Conservation (phyloP, 106 monocot genomes). For the Allium sativum region DNA sequence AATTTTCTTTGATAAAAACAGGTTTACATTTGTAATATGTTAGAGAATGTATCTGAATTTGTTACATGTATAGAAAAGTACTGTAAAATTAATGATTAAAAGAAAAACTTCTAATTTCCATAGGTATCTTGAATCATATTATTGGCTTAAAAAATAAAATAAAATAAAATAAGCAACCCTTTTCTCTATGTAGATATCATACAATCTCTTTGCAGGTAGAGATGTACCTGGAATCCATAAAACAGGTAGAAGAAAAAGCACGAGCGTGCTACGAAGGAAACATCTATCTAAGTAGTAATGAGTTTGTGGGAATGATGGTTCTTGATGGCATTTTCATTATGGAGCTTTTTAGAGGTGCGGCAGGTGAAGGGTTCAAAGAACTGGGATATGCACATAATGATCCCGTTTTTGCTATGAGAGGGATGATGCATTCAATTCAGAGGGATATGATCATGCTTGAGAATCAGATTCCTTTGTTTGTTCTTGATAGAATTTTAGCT, state of each 20-base stretch:
- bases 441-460: conserved; percentile 87
- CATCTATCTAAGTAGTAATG: conserved; percentile 15
- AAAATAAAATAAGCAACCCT: no score
- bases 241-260: conserved; percentile 26
- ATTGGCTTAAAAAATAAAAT: no score
- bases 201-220: neutral
- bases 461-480: conserved; percentile 81
- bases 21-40: no score
- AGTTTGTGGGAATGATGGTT: conserved; percentile 43
- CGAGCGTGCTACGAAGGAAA: conserved; percentile 56
- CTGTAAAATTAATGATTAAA: no score
- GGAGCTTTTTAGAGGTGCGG: conserved; percentile 61
- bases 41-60: no score
- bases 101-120: no score
- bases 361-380: conserved; percentile 39
- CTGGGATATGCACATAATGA: conserved; percentile 63
- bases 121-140: no score
- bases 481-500: conserved; percentile 52
- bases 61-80: no score
- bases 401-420: conserved; percentile 66
- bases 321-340: conserved; percentile 66
- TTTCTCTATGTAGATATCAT: no score
- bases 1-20: no score
- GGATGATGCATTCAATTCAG: conserved; percentile 56
- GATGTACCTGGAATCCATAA: conserved; percentile 35